Conservation (phyloP, 148 eudicot species). For the Nyssa sinensis region DNA sequence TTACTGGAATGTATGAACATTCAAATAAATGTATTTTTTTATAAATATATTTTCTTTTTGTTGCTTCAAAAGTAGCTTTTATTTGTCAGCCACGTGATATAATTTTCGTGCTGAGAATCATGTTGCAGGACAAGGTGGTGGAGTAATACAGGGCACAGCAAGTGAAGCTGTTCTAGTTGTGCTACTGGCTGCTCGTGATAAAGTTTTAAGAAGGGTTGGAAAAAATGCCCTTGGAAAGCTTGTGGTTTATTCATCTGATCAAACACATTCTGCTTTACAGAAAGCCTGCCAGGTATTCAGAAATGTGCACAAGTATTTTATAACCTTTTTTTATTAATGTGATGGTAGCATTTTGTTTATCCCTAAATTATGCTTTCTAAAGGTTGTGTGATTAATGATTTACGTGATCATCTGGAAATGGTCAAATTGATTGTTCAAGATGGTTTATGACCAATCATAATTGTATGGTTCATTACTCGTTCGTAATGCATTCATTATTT, state of each 20-base stretch:
- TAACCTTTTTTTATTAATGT: not conserved
- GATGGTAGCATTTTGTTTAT: not conserved
- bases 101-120: not conserved
- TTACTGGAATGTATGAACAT: not conserved
- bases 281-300: constrained; percentile 84
- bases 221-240: constrained; percentile 70
- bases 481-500: not conserved
- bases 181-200: constrained; percentile 91
- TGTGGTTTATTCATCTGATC: constrained; percentile 87
- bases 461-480: not conserved
- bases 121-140: constrained; percentile 82
- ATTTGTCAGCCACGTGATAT: not conserved
- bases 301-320: not conserved
- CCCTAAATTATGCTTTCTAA: not conserved
- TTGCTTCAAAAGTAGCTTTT: not conserved
- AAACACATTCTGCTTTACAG: constrained; percentile 78
- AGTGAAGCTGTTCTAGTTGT: constrained; percentile 93
- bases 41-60: not conserved
- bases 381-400: too few relatives aligned
- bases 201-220: constrained; percentile 62
- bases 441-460: not conserved
- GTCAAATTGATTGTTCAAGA: too few relatives aligned
- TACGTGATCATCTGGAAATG: too few relatives aligned
- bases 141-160: constrained; percentile 96
- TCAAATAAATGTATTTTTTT: not conserved